Evolutionary conservation across 495 filamentous ascomycete species (phyloP).

Genomic region (Aspergillus mulundensis): DNA sequence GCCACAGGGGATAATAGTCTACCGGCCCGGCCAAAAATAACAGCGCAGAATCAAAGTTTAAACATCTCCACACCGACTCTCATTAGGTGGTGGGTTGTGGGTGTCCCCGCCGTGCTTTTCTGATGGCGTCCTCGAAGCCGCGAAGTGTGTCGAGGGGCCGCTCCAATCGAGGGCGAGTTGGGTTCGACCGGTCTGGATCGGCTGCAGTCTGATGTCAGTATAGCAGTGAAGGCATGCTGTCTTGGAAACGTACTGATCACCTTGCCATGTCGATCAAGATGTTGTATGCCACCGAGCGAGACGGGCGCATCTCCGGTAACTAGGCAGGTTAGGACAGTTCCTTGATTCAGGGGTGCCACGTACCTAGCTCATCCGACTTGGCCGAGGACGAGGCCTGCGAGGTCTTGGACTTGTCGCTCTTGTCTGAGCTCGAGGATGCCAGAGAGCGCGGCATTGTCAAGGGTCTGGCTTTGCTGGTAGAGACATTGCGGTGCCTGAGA

Average conservation of each 20-base stretch:
- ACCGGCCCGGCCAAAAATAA: neutral
- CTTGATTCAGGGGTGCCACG: neutral
- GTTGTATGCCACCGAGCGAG: conserved; percentile 66
- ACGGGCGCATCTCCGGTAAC: conserved; percentile 22
- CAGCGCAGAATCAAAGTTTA: neutral
- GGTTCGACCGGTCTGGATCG: conserved; percentile 46
- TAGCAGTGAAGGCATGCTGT: neutral
- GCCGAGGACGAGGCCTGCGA: conserved; percentile 59
- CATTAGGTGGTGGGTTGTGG: neutral
- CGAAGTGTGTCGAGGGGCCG: conserved; percentile 90
- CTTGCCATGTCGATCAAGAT: conserved; percentile 77
- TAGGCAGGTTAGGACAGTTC: conserved; percentile 7
- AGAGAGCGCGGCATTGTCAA: conserved; percentile 10
- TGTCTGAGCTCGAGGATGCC: conserved; percentile 22
- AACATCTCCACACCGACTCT: neutral
- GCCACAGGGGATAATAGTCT: neutral
- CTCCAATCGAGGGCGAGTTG: conserved; percentile 82
- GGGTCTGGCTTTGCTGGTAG: neutral
- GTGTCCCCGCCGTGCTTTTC: conserved; percentile 39
- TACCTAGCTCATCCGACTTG: conserved; percentile 85
- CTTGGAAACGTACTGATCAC: conserved; percentile 61
- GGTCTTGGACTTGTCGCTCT: conserved; percentile 46
- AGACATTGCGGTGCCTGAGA: neutral
- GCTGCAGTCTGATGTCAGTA: conserved; percentile 19
- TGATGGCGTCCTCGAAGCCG: conserved; percentile 86